These are phyloP conservation scores for Nakataea oryzae DNA, from an alignment of 2,329 filamentous ascomycete genomes.

Conservation along the genomic window DNA sequence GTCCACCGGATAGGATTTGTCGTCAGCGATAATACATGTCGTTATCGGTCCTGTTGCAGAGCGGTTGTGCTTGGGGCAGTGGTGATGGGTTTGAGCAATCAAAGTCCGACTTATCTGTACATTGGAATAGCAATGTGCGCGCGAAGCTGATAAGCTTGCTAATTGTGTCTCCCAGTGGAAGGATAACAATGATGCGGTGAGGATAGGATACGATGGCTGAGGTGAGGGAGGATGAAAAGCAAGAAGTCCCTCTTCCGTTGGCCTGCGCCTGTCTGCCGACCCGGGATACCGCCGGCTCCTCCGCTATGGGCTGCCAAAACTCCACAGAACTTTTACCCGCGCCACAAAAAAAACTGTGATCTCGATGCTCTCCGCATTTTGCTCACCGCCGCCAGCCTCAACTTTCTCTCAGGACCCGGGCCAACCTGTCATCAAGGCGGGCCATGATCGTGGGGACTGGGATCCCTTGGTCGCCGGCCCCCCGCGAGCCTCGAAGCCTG, in stretches of 20 bases:
- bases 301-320: not conserved
- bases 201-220: not conserved
- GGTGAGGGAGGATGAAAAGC: not conserved
- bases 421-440: not conserved
- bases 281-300: no score
- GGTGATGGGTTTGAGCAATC: no score
- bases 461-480: not conserved
- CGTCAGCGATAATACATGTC: not conserved
- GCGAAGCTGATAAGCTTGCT: not conserved
- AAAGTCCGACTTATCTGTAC: no score
- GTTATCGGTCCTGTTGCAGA: not conserved
- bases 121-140: no score
- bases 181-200: not conserved
- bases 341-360: not conserved
- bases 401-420: no score
- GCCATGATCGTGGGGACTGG: not conserved
- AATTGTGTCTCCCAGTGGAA: not conserved
- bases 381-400: not conserved
- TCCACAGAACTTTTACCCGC: not conserved
- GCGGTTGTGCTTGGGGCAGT: not conserved
- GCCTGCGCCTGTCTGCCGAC: not conserved
- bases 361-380: not conserved
- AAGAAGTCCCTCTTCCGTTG: not conserved
- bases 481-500: conserved; percentile 9
- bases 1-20: not conserved